Conservation (phyloP, 1,139 yeast genomes). For the Maudiozyma humilis region DNA sequence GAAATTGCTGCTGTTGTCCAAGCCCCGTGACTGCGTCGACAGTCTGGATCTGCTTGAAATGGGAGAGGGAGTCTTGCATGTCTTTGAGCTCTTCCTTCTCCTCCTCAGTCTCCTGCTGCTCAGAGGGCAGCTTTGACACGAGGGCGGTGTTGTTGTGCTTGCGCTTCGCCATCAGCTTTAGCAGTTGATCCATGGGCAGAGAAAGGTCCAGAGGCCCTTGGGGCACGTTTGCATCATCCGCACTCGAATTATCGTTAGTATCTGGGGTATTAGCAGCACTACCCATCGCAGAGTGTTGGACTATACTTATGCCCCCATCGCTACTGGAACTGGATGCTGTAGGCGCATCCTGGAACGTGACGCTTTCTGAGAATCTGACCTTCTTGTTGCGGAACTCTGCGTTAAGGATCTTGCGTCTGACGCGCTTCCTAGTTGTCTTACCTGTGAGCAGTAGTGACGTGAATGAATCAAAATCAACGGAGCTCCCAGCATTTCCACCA, state of each 20-base stretch:
- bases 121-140: conserved; percentile 25
- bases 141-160: conserved; percentile 24
- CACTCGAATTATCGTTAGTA: neutral
- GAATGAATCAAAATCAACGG: conserved; percentile 62
- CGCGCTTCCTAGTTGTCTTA: conserved; percentile 36
- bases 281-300: too few relatives aligned
- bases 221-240: conserved; percentile 2
- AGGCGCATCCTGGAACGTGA: conserved; percentile 30
- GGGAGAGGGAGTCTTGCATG: conserved; percentile 58
- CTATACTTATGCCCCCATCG: too few relatives aligned
- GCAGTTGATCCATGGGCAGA: conserved; percentile 65
- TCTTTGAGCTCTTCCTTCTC: conserved; percentile 53
- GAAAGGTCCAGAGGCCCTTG: conserved; percentile 43
- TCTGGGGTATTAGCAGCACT: too few relatives aligned
- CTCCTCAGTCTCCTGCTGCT: conserved; percentile 31
- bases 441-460: conserved; percentile 71
- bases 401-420: conserved; percentile 29
- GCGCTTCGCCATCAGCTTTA: conserved; percentile 38
- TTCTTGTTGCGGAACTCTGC: conserved; percentile 40
- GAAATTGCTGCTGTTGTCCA: conserved; percentile 9
- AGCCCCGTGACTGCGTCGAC: conserved; percentile 51
- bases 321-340: too few relatives aligned
- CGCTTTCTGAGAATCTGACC: conserved; percentile 65
- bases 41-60: conserved; percentile 52
- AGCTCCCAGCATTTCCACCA: conserved; percentile 23